phyloP scores from a whole-genome alignment of 2,329 filamentous ascomycete genomes.

The Exophiala mesophila region DNA sequence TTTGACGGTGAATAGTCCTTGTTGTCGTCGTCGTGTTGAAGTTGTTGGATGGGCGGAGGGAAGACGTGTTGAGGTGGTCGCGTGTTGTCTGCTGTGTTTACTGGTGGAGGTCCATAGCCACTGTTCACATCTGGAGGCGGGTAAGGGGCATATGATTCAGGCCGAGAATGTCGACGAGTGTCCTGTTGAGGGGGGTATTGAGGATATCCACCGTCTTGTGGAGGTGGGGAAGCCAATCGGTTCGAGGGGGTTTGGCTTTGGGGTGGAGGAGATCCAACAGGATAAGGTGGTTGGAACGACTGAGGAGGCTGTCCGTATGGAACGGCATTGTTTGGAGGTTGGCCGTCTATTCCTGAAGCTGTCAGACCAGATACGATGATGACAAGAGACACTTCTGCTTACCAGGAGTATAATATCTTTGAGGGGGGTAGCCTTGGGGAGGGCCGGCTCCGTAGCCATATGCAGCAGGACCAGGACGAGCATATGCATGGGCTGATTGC shows the following conservation, averaged over 20 bases:
- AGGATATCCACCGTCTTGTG: conserved; percentile 31
- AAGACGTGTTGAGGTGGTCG: conserved; percentile 17
- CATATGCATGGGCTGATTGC: conserved; percentile 66
- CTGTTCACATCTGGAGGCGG: conserved; percentile 10
- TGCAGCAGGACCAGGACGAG: conserved; percentile 28
- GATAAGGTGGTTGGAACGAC: conserved; percentile 35
- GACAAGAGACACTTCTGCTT: conserved; percentile 31
- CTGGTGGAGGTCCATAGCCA: conserved; percentile 29
- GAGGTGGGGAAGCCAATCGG: conserved; percentile 13
- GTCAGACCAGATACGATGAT: too few relatives aligned
- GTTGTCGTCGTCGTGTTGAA: conserved; percentile 27
- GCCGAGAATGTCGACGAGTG: conserved; percentile 19
- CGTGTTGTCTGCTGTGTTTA: conserved; percentile 25
- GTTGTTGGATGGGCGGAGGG: conserved; percentile 27
- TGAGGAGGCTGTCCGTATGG: conserved; percentile 22
- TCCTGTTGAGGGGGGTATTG: conserved; percentile 41
- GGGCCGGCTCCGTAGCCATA: conserved; percentile 36
- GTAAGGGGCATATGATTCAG: conserved; percentile 49
- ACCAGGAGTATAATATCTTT: conserved; percentile 64
- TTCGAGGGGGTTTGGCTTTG: conserved; percentile 47
- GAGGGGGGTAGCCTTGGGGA: conserved; percentile 38
- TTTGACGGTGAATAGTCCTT: conserved; percentile 37
- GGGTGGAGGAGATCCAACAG: conserved; percentile 43
- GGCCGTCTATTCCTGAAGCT: conserved; percentile 25
- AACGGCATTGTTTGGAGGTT: conserved; percentile 29